phyloP scores from a whole-genome alignment of 2,329 filamentous ascomycete genomes.

The Amylocarpus encephaloides region DNA sequence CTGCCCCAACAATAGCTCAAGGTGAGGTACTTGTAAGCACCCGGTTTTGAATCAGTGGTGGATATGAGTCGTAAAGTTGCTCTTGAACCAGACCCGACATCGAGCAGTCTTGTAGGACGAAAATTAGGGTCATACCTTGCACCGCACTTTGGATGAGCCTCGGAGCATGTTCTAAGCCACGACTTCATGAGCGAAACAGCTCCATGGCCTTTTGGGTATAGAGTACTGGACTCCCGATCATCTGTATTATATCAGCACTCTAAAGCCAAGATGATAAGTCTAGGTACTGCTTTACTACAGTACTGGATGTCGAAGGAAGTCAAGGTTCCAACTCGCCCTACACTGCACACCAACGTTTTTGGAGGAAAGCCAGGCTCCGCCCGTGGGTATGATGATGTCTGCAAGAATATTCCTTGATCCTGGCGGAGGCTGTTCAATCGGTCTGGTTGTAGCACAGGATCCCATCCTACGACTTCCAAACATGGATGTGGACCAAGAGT shows the following conservation, averaged over 20 bases:
- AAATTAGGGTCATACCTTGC: constrained; percentile 11
- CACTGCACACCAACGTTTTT: constrained; percentile 6
- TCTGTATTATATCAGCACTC: not conserved
- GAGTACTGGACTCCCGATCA: constrained; percentile 4
- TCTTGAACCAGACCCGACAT: constrained; percentile 8
- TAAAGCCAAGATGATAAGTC: not conserved
- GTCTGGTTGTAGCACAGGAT: not conserved
- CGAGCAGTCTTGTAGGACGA: constrained; percentile 13
- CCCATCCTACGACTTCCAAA: not conserved
- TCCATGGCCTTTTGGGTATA: constrained; percentile 5
- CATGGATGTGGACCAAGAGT: not conserved
- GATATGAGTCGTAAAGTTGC: not conserved
- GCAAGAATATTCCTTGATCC: constrained; percentile 1
- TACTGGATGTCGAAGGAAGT: constrained; percentile 9
- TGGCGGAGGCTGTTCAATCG: not conserved
- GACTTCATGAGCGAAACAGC: constrained; percentile 4
- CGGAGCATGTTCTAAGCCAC: constrained; percentile 11
- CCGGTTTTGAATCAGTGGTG: not conserved
- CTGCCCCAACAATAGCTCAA: constrained; percentile 17
- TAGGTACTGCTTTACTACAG: constrained; percentile 6
- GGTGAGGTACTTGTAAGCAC: constrained; percentile 8
- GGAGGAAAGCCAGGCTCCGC: not conserved
- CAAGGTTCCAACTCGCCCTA: constrained; percentile 4
- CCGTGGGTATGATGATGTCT: not conserved
- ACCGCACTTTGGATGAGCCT: constrained; percentile 9